Evolutionary conservation across 495 filamentous ascomycete species (phyloP), one percentile per base, ranked within the genome.

Genomic region (Aspergillus egyptiacus): DNA sequence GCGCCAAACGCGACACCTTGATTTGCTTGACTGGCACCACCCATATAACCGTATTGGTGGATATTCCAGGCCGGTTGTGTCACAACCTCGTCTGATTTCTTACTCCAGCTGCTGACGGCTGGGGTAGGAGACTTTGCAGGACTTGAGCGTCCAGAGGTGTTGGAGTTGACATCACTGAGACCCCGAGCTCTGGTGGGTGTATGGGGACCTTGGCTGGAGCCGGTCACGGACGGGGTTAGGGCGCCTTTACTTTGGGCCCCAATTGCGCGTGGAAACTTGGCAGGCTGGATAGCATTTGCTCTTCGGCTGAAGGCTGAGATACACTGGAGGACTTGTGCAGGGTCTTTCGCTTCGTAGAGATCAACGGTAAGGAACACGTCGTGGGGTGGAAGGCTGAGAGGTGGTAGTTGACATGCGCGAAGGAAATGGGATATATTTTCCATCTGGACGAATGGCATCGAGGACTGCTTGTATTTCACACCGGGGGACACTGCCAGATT

Each of bases 391-490:
- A 99, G 78, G 63, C 82, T 87, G 25, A 99, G 73, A 3, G 94
- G 93, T 22, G 86, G 81, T 31, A 75, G 69, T 64, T 95, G 85
- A 68, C 89, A 89, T 40, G 89, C 87, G 56, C 81, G 82, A 38
- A 99, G 82, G 71, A 96, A 99, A 62, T 93, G 87, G 7, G 91
- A 94, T 60, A 99, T 96, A 58, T 99, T 97, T 64, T 99, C 93
- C 93, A 96, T 97, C 67, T 97, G 94, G 25, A 97, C 91, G 67
- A 98, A 98, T 2, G 93, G 93, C 90, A 96, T 97, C 20, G 81
- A 60, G 0, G 88, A 94, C 50, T 81, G 74, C 68, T 96, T 95
- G 67, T 76, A 86, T 42, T 74, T 74, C 64, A 95, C 81, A 32
- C 86, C 86, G 8, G 89, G 85, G 7, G 83, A 84, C 43, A 91